Evolutionary conservation across 2,329 filamentous ascomycete species (phyloP), one percentile per base, ranked within the genome.

Genomic region (Penicillium verrucosum): DNA sequence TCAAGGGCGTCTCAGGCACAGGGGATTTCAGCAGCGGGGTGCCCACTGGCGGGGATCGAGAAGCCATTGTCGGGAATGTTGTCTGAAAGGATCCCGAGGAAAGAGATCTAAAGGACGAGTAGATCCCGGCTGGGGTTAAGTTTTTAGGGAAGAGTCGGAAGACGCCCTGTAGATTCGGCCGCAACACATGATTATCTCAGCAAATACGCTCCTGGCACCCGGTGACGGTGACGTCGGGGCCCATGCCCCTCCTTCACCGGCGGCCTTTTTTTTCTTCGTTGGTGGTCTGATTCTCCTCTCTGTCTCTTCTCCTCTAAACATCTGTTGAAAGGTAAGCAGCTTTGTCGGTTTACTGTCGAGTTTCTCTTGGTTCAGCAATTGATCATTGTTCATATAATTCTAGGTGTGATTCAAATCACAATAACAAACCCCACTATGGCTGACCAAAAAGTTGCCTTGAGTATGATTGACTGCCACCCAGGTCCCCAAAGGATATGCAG

Each of bases 371-470:
- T 50, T 56, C 55, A 57, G 44, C 54, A 60, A 68, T 67, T 66
- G 60, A 70, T 57, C 37, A 23, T 29, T 49, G 23, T 36, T 27
- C 47, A 12, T 51, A 16, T 43, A 23, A n/a, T 32, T 38, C 36
- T 61, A 61, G 58, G 58, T 63, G 47, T 51, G 57, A 58, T 62
- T 52, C 54, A 54, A 42, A 42, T 59, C 56, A 59, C 43, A 11
- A 55, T 54, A 56, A 50, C 37, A 63, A 51, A 59, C 61, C 64
- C 65, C 75, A 81, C 72, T 64, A 89, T 89, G 86, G 81, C 80
- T 61, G 82, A 89, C 71, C 85, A 89, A 61, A 89, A 89, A 76
- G 82, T 83, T 62, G 86, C 85, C 62, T 80, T 90, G 68, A 89
- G 82, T 85, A 80, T 66, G 81, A 75, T 64, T 60, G 29, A 43